These are phyloP conservation scores for Saccharum hybrid DNA, from an alignment of 202 grass and related monocot species.

Conservation along the genomic window DNA sequence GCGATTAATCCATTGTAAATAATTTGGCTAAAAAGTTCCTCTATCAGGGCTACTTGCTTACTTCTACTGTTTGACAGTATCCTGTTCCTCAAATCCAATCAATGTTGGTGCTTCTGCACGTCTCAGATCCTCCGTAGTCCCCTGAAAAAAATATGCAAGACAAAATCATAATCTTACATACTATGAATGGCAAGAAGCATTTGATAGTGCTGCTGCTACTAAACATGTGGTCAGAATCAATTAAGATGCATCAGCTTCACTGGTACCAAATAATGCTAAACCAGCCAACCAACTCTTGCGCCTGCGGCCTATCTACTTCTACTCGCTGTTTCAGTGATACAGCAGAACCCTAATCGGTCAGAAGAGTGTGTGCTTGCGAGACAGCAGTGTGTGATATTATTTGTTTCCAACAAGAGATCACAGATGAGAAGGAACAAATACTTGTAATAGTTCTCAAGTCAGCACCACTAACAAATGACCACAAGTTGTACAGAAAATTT, in stretches of 20 bases:
- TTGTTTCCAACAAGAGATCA: background rate
- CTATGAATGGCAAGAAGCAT: background rate
- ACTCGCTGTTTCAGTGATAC: background rate
- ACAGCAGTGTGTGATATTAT: background rate
- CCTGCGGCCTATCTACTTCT: background rate
- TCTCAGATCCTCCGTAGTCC: background rate
- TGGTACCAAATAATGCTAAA: background rate
- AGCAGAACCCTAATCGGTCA: background rate
- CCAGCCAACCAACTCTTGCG: background rate
- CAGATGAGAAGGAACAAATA: background rate
- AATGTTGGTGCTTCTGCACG: background rate
- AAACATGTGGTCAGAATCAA: background rate
- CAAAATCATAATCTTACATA: background rate
- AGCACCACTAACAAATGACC: background rate
- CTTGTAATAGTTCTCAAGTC: background rate
- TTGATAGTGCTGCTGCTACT: background rate
- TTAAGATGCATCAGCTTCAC: slow-evolving; percentile 1
- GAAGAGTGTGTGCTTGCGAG: background rate
- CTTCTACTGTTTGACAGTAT: background rate
- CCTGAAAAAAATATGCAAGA: background rate
- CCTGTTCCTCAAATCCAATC: background rate
- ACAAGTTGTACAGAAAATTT: background rate
- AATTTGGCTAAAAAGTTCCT: background rate
- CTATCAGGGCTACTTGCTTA: background rate
- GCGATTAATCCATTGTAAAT: background rate